Conservation (phyloP, 192 early-diverging fungal species). For the Entrophospora sp. region DNA sequence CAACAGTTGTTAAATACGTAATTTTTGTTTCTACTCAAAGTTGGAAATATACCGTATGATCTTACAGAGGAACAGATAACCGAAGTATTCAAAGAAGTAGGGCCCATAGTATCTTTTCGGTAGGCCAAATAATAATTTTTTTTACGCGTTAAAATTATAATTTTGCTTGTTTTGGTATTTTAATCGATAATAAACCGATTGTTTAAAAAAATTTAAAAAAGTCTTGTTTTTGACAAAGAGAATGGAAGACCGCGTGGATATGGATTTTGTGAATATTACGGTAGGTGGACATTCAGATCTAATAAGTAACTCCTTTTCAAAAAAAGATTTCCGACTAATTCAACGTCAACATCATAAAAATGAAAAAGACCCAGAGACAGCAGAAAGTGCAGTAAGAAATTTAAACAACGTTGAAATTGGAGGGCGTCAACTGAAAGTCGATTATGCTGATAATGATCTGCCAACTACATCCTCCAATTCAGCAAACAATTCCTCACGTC, state of each 20-base stretch:
- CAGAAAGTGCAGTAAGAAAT: conserved; percentile 88
- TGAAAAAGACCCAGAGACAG: conserved; percentile 68
- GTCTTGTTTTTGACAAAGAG: conserved; percentile 87
- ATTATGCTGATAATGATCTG: conserved; percentile 78
- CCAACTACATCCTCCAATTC: conserved; percentile 18
- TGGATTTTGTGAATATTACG: conserved; percentile 89
- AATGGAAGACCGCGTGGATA: conserved; percentile 82
- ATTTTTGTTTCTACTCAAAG: no score
- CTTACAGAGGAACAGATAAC: neutral
- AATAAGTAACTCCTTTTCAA: conserved; percentile 11
- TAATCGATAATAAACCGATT: neutral
- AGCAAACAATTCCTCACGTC: neutral
- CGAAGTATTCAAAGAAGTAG: neutral
- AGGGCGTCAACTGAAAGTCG: conserved; percentile 78
- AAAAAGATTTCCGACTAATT: no score
- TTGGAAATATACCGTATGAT: neutral
- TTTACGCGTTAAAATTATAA: neutral
- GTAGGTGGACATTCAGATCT: conserved; percentile 22
- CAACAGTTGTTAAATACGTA: no score
- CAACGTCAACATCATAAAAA: no score
- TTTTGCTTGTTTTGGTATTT: neutral
- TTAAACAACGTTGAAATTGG: conserved; percentile 82
- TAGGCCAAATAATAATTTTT: neutral
- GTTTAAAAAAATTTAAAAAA: neutral
- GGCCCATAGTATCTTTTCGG: neutral